Evolutionary conservation across 768 basidiomycete species (phyloP), one percentile per base, ranked within the genome.

Genomic region (Pisolithus albus): DNA sequence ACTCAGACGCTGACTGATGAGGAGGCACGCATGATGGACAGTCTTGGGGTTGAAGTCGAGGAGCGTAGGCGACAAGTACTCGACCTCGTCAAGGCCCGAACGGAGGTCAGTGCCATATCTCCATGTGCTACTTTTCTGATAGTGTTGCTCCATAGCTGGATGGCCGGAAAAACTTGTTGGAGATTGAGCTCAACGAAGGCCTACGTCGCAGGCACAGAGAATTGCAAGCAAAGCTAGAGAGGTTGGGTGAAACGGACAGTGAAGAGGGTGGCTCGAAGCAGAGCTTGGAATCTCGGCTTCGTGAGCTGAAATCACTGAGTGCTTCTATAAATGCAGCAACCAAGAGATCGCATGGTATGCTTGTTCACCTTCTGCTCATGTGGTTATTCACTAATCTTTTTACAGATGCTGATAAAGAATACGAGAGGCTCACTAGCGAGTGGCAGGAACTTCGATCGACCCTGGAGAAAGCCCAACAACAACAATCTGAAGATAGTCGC

Each of bases 141-240:
- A 10, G 28, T 51, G 19, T 57, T 11, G 7, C 1, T 15, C 41
- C 44, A 43, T 43, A 66, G 64, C 68, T 92, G 56, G 83, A 88
- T 38, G 78, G 82, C 11, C 76, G 75, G 56, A 92, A 90, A 70
- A 89, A 86, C 61, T 69, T 84, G 4, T 69, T 96, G 26, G 92
- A 96, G 64, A 94, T 96, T 49, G 95, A 98, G 65, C 75, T 98
- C 44, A 91, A 88, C 56, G 96, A 99, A 66, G 84, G 84, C 58
- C 75, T 98, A 13, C 78, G 83, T 19, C 80, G 94, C 7, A 78
- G 86, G 23, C 77, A 82, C 41, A 86, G 91, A 46, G 95, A 94
- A 57, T 63, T 98, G 7, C 79, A 81, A 46, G 67, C 70, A 32
- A 87, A 87, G 64, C 70, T 97, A 10, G 93, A 96, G 56, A 70